phyloP scores from a whole-genome alignment of 495 filamentous ascomycete genomes.

The Talaromyces wortmannii region DNA sequence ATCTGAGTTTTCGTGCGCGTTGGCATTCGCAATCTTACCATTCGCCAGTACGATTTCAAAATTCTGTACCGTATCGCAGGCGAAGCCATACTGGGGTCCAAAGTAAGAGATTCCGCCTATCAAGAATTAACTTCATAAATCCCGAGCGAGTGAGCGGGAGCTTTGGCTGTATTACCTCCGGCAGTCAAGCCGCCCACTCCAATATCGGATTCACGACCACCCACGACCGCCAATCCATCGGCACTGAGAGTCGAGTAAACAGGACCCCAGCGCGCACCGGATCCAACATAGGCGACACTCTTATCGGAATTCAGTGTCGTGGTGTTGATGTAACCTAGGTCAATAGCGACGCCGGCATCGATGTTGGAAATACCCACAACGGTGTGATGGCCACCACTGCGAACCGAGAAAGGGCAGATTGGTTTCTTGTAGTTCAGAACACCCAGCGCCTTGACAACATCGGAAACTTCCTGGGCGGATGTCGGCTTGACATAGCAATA shows the following conservation, averaged over 20 bases:
- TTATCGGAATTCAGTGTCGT: conserved; percentile 3
- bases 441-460: conserved; percentile 19
- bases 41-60: conserved; percentile 47
- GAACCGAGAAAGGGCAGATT: conserved; percentile 37
- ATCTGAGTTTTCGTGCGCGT: conserved; percentile 28
- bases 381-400: conserved; percentile 41
- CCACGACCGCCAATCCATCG: conserved; percentile 22
- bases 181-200: conserved; percentile 29
- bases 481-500: conserved; percentile 27
- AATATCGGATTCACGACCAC: conserved; percentile 23
- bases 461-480: conserved; percentile 25
- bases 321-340: not conserved
- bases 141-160: not conserved
- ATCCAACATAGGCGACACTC: conserved; percentile 15
- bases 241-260: conserved; percentile 29
- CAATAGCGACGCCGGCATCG: not conserved
- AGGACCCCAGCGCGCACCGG: conserved; percentile 32
- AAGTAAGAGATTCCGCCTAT: conserved; percentile 34
- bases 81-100: conserved; percentile 31
- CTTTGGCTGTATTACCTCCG: conserved; percentile 11
- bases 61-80: conserved; percentile 39
- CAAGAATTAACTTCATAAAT: not conserved
- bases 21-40: conserved; percentile 41
- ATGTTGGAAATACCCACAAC: conserved; percentile 9
- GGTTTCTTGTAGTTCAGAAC: not conserved